Conservation (phyloP, 495 filamentous ascomycete species). For the Terfezia claveryi region DNA sequence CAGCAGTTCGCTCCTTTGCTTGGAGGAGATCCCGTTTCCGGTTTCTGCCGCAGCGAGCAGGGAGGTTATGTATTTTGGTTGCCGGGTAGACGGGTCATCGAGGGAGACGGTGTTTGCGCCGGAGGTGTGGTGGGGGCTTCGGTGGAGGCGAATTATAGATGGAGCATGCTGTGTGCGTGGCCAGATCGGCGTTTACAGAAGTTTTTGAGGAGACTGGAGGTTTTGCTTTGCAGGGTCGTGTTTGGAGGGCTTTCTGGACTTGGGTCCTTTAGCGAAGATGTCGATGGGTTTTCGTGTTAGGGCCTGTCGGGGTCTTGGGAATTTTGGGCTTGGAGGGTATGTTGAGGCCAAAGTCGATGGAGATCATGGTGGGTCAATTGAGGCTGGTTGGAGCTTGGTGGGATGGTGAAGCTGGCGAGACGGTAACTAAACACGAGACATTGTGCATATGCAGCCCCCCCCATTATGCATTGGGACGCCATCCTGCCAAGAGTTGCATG, state of each 20-base stretch:
- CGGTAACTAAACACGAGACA: too few relatives aligned
- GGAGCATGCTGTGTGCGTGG: conserved; percentile 18
- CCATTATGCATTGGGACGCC: too few relatives aligned
- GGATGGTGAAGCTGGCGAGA: too few relatives aligned
- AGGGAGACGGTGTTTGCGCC: conserved; percentile 4
- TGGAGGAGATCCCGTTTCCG: conserved; percentile 71
- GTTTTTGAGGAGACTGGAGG: too few relatives aligned
- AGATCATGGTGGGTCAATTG: conserved; percentile 3
- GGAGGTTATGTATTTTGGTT: conserved; percentile 65
- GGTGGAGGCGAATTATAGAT: conserved; percentile 28
- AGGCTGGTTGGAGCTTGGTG: neutral
- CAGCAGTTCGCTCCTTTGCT: conserved; percentile 68
- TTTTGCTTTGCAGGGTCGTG: neutral
- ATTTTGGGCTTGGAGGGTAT: conserved; percentile 3
- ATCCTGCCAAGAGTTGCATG: too few relatives aligned
- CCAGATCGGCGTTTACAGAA: conserved; percentile 12
- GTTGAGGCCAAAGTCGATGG: conserved; percentile 10
- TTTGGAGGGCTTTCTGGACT: neutral
- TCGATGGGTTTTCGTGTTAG: conserved; percentile 10
- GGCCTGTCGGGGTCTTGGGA: neutral
- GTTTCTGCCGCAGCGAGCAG: conserved; percentile 61
- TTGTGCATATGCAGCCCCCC: too few relatives aligned
- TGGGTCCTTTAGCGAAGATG: conserved; percentile 3
- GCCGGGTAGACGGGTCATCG: conserved; percentile 25
- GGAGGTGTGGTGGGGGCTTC: conserved; percentile 27